Base-by-base conservation (phyloP, 345 rosid genomes). In the Populus deltoides region DNA sequence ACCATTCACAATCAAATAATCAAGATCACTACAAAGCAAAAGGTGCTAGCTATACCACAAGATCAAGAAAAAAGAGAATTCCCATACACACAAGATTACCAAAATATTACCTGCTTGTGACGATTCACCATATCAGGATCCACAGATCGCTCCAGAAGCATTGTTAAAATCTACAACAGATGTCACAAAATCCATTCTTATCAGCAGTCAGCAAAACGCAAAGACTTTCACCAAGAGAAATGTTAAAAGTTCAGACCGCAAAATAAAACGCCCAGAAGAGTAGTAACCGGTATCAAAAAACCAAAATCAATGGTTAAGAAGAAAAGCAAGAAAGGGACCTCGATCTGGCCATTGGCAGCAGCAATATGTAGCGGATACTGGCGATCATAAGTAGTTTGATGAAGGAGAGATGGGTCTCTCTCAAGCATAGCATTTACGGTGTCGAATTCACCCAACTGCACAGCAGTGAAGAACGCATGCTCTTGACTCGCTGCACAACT, bases 321-420 rank as follows among this genome's bases (percentile, higher is more conserved):
- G 45, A 53, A 33, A 66, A 67, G 8, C 61, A 27, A n/a, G 62
- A 36, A 61, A 36, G 13, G 41, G 13, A 96, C 99, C 97, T 96
- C 93, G 92, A 93, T 90, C 97, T 90, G 97, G 87, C 95, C 99
- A 89, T 85, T 91, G 72, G 98, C 97, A 79, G 99, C 98, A 73
- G 99, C 98, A 72, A 96, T 83, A 80, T 96, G 99, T 70, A 96
- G 91, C 55, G 88, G 79, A 77, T 93, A 96, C 84, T 93, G 94
- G 61, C 94, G 95, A 89, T 92, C 97, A 82, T 92, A 90, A 81
- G 92, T 90, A 27, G 88, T 86, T 61, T 90, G 89, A 59, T 82
- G 78, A 69, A 89, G 69, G 27, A 91, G 86, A 75, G 79, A 78
- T 4, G 98, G 89, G 66, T 97, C 92, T 81, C 85, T 72, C 78